These are phyloP conservation scores for Phaeosphaeriaceae sp. DNA, from an alignment of 2,329 filamentous ascomycete genomes.

Conservation along the genomic window DNA sequence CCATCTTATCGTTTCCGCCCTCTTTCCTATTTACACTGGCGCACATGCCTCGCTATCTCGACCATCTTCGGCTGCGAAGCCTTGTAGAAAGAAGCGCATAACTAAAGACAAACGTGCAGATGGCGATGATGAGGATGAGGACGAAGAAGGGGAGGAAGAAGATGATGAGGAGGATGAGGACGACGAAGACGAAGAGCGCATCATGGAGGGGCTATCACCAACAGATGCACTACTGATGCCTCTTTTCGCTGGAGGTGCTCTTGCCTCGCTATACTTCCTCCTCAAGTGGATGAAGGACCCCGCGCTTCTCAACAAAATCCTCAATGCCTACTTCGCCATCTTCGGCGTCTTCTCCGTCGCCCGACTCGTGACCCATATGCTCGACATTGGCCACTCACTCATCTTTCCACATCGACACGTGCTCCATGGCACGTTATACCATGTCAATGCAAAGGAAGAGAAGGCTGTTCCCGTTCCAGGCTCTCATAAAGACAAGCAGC, in stretches of 20 bases:
- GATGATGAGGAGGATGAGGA: conserved; percentile 61
- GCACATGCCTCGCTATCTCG: conserved; percentile 84
- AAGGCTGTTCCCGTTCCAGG: conserved; percentile 43
- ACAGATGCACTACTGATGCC: conserved; percentile 87
- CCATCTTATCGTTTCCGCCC: conserved; percentile 70
- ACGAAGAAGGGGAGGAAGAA: conserved; percentile 48
- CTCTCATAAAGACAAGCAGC: conserved; percentile 23
- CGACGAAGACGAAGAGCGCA: conserved; percentile 58
- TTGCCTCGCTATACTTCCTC: conserved; percentile 81
- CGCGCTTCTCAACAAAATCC: conserved; percentile 77
- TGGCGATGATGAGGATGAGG: conserved; percentile 59
- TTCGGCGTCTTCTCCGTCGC: conserved; percentile 80
- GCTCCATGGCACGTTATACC: conserved; percentile 58
- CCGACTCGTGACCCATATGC: conserved; percentile 73
- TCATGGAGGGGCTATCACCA: conserved; percentile 72
- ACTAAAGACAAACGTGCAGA: conserved; percentile 43
- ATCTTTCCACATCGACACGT: conserved; percentile 77
- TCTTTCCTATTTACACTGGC: conserved; percentile 84
- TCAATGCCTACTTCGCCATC: conserved; percentile 82
- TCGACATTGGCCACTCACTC: conserved; percentile 69
- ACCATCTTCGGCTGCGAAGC: conserved; percentile 77
- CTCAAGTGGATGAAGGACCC: conserved; percentile 89
- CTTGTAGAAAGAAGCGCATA: conserved; percentile 57
- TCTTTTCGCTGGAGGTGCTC: conserved; percentile 72
- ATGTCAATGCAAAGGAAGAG: conserved; percentile 46